Base-by-base conservation (phyloP, 805 yeast genomes). In the Tetrapisispora namnaoensis region DNA sequence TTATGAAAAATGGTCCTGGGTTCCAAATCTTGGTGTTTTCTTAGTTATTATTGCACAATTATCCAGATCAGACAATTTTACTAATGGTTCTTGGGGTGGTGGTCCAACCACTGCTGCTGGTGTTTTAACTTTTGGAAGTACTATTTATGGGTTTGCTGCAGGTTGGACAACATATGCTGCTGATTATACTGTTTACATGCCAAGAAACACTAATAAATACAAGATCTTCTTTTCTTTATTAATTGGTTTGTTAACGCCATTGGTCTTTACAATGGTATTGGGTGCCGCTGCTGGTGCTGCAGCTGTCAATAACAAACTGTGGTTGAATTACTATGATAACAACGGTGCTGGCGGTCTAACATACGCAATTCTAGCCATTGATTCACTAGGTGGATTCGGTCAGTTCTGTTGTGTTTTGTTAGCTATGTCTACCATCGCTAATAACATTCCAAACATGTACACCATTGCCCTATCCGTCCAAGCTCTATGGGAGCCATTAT, bases 91-190 rank as follows among this genome's bases (percentile, higher is more conserved):
- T 17, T 65, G 67, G 55, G 39, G 51, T 22, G 61, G 75, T 37
- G 95, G 96, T 51, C 62, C 70, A 22, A 72, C 78, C 34, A 82
- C 83, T 51, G 95, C 93, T 37, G 96, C 86, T 51, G 61, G 67
- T 60, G 89, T 86, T 21, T 70, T 89, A 50, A 79, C 90, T 24
- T 87, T 83, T 56, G 95, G 96, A 63, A 82, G 88, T 66, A 70
- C 93, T 40, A 65, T 85, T 53, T 89, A 78, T 60, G 96, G 96
- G 53, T 89, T 83, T 62, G 95, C 95, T 45, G 79, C 95, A 47
- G 96, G 96, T 54, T 89, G 96, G 96, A 79, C 95, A 50, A 82
- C 96, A n/a, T 87, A 82, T 59, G 93, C 96, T 28, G 81, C 95
- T 46, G 97, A 89, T 70, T 90, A 88, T 71, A 86, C 95, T 43